Conservation (phyloP, 2,329 filamentous ascomycete species). For the Chrysosporium queenslandicum region DNA sequence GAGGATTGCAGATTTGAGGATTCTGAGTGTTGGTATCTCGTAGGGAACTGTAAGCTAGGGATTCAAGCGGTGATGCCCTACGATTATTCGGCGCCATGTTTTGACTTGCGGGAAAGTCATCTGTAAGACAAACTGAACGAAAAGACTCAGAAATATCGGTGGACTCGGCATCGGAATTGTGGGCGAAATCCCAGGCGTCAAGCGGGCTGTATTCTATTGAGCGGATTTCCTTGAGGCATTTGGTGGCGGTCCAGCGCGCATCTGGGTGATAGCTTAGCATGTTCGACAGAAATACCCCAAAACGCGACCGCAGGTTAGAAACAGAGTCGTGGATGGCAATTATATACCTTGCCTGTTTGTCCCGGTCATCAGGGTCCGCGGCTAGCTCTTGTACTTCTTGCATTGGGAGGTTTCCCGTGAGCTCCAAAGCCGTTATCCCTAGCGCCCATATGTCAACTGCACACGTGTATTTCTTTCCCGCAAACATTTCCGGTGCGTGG, state of each 20-base stretch:
- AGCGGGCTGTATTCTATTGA: not conserved
- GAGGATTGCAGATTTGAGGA: too few species aligned
- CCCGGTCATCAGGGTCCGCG: not conserved
- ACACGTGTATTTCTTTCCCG: not conserved
- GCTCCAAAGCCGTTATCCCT: constrained; percentile 8
- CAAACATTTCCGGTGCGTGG: constrained; percentile 6
- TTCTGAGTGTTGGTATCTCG: too few species aligned
- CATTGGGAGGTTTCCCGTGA: not conserved
- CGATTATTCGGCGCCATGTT: too few species aligned
- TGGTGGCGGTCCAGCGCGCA: not conserved
- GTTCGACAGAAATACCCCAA: not conserved
- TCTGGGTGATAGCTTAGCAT: not conserved
- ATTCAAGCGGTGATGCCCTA: too few species aligned
- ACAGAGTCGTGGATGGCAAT: not conserved
- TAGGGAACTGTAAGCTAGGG: too few species aligned
- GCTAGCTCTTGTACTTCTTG: not conserved
- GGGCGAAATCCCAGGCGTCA: not conserved
- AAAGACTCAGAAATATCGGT: not conserved
- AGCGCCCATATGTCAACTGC: constrained; percentile 13
- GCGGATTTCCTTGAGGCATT: not conserved
- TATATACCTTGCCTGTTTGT: not conserved
- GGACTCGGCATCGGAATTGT: too few species aligned
- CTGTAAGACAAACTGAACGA: too few species aligned
- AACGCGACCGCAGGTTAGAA: not conserved
- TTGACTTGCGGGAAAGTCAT: too few species aligned